These are phyloP conservation scores for Wickerhamiella musiphila DNA, from an alignment of 805 yeast genomes.

Conservation along the genomic window DNA sequence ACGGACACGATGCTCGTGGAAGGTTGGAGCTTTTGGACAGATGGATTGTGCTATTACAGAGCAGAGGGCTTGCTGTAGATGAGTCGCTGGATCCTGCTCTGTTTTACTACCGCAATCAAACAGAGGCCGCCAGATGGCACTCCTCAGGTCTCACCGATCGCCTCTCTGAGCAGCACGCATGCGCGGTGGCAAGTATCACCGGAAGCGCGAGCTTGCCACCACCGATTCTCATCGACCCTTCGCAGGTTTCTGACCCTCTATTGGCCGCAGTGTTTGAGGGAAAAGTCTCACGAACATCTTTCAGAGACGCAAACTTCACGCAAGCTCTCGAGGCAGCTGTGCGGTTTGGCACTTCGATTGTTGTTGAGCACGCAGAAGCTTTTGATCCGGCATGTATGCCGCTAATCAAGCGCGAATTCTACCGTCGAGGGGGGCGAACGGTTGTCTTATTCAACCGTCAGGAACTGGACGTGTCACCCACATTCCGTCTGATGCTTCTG, in stretches of 20 bases:
- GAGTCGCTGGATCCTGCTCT: conserved; percentile 2
- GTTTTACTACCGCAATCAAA: too few species aligned
- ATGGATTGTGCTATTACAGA: conserved; percentile 25
- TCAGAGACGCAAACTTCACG: conserved; percentile 43
- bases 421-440: conserved; percentile 50
- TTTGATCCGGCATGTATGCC: conserved; percentile 59
- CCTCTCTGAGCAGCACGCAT: conserved; percentile 28
- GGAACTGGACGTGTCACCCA: conserved; percentile 47
- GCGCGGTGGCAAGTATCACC: conserved; percentile 21
- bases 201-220: too few species aligned
- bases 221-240: conserved; percentile 67
- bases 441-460: conserved; percentile 43
- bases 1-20: conserved; percentile 33
- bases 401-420: conserved; percentile 42
- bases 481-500: conserved; percentile 42
- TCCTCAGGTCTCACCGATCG: conserved; percentile 40
- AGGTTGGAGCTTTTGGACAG: conserved; percentile 23
- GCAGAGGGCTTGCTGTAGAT: conserved; percentile 26
- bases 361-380: conserved; percentile 65
- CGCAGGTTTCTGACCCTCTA: conserved; percentile 19
- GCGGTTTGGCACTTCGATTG: conserved; percentile 61
- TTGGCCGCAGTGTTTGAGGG: conserved; percentile 13
- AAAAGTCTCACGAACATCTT: conserved; percentile 45
- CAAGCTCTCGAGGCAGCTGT: conserved; percentile 64
- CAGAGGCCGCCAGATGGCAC: conserved; percentile 34